A percentile compares a stretch with the other conserved stretches of the same genome.
Conservation (phyloP, 139 green algal species). For the Astrephomene gubernaculifera region DNA sequence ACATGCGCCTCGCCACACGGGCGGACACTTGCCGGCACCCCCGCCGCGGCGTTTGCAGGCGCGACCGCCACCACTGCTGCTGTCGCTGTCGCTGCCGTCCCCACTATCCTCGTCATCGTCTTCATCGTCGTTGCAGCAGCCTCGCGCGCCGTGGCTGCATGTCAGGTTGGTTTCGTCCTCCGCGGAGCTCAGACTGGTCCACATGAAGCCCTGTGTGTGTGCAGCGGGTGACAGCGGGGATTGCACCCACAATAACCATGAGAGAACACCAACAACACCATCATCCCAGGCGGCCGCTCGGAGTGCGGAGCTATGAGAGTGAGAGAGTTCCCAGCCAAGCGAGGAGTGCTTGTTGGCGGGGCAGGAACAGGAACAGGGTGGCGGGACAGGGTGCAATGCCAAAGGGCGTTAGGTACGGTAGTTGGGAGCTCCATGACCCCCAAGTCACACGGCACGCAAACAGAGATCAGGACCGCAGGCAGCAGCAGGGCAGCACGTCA, state of each 20-base stretch:
- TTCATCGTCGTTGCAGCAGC: background rate
- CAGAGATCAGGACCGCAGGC: no score
- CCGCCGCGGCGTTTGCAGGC: background rate
- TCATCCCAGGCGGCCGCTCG: background rate
- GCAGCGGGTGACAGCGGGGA: background rate
- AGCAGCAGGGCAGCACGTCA: no score
- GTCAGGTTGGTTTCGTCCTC: background rate
- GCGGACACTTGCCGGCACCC: no score
- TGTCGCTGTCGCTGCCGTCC: background rate
- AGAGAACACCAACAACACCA: background rate
- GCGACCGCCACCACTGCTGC: no score
- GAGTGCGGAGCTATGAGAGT: background rate
- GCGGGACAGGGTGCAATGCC: background rate
- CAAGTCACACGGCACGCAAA: no score
- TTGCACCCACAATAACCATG: no score
- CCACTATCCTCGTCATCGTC: background rate
- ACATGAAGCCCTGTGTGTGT: background rate
- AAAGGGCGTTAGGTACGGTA: background rate
- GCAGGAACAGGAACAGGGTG: background rate
- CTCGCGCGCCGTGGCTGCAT: background rate
- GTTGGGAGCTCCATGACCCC: no score
- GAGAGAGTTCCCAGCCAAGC: background rate
- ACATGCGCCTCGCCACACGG: background rate
- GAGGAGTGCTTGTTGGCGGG: background rate
- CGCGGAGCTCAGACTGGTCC: background rate